These are phyloP conservation scores for Firmiana major DNA, from an alignment of 345 rosid genomes.

Conservation along the genomic window DNA sequence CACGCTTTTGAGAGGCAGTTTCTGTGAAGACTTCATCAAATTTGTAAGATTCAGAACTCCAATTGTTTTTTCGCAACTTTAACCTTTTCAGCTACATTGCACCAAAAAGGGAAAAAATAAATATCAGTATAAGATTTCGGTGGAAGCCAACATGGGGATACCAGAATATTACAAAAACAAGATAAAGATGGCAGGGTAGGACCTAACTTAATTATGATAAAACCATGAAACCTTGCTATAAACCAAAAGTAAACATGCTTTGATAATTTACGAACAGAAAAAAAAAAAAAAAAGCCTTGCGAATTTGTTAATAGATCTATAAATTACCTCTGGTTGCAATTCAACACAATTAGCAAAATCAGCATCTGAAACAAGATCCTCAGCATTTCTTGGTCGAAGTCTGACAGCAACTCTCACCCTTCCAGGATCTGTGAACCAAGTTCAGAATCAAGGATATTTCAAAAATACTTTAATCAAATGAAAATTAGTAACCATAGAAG, in stretches of 20 bases:
- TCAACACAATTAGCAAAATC: slow-evolving; percentile 87
- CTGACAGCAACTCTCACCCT: slow-evolving; percentile 90
- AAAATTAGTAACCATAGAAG: background rate
- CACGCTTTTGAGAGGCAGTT: slow-evolving; percentile 85
- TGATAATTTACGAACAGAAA: background rate
- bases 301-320: background rate
- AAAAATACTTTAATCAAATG: background rate
- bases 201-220: background rate
- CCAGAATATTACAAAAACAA: background rate
- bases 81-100: slow-evolving; percentile 66
- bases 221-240: background rate
- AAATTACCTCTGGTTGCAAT: slow-evolving; percentile 75
- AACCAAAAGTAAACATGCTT: slow-evolving; percentile 7
- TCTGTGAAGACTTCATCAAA: slow-evolving; percentile 82
- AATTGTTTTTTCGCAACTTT: slow-evolving; percentile 80
- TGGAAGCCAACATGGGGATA: background rate
- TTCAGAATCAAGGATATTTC: background rate
- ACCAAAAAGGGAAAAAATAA: background rate
- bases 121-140: background rate
- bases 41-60: slow-evolving; percentile 81
- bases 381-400: slow-evolving; percentile 69
- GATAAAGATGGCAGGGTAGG: background rate
- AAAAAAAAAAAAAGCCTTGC: background rate
- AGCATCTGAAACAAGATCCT: slow-evolving; percentile 70
- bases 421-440: slow-evolving; percentile 52